A percentile compares a stretch with the other conserved stretches of the same genome.
Conservation (phyloP, 768 basidiomycete genomes). For the Macrolepiota albuminosa region DNA sequence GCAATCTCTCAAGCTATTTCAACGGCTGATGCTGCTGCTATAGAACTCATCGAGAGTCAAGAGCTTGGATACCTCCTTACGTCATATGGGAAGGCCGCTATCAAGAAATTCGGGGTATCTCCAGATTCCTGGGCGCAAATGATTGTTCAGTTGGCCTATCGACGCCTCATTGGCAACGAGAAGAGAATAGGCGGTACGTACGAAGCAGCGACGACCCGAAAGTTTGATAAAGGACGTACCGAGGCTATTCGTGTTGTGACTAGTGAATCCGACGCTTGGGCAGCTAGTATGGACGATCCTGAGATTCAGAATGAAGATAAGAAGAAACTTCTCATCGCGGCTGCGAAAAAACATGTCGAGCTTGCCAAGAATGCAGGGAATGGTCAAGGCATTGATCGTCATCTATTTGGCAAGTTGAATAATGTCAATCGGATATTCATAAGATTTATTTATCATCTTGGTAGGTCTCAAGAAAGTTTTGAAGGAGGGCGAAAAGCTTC, state of each 20-base stretch:
- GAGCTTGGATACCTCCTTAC: conserved; percentile 60
- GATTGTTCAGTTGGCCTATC: conserved; percentile 86
- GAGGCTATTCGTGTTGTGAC: conserved; percentile 90
- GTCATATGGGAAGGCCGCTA: conserved; percentile 77
- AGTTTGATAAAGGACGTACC: conserved; percentile 85
- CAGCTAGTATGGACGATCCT: conserved; percentile 63
- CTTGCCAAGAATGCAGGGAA: conserved; percentile 63
- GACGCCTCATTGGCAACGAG: conserved; percentile 52
- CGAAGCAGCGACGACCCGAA: conserved; percentile 89
- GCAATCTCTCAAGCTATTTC: conserved; percentile 46
- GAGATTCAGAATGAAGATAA: conserved; percentile 34
- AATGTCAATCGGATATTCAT: not conserved
- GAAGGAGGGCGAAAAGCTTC: conserved; percentile 55
- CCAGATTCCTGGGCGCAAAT: conserved; percentile 96
- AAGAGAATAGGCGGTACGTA: conserved; percentile 78
- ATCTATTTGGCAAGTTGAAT: conserved; percentile 64
- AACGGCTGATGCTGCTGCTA: conserved; percentile 49
- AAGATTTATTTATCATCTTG: not conserved
- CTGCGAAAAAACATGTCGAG: conserved; percentile 57
- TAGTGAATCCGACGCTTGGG: conserved; percentile 72
- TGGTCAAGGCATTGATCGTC: conserved; percentile 81
- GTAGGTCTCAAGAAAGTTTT: conserved; percentile 70
- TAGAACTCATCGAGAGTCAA: conserved; percentile 59
- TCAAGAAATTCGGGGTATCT: conserved; percentile 85
- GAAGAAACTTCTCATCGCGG: conserved; percentile 51